These are phyloP conservation scores for Entomortierella beljakovae DNA, from an alignment of 192 early-diverging fungal species.

Conservation along the genomic window DNA sequence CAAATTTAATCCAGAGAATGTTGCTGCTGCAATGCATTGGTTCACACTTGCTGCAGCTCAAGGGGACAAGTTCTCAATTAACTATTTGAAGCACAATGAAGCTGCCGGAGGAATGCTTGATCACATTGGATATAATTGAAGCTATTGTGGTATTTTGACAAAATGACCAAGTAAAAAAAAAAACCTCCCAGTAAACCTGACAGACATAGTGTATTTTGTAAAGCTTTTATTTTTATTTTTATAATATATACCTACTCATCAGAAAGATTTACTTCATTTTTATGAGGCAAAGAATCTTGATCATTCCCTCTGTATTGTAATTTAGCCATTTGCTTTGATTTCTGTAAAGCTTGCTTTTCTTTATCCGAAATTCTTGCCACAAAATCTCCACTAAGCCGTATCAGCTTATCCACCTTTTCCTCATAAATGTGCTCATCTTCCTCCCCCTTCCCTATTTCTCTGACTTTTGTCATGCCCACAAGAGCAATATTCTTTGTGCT, in stretches of 20 bases:
- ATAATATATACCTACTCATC: too few species aligned
- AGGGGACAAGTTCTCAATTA: constrained; percentile 54
- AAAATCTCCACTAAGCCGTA: constrained; percentile 47
- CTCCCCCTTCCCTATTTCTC: background rate
- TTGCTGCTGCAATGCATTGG: constrained; percentile 58
- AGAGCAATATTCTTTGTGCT: constrained; percentile 85
- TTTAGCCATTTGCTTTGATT: constrained; percentile 38
- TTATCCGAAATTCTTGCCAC: constrained; percentile 65
- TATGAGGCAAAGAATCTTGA: background rate
- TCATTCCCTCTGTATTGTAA: background rate
- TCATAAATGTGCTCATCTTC: background rate
- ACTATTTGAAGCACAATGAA: constrained; percentile 54
- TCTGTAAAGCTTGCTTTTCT: constrained; percentile 60
- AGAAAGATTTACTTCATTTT: background rate
- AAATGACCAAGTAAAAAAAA: too few species aligned
- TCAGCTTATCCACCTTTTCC: constrained; percentile 12
- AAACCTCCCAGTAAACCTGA: too few species aligned
- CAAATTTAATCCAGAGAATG: constrained; percentile 55
- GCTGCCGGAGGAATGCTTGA: constrained; percentile 41
- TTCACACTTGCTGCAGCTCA: constrained; percentile 52
- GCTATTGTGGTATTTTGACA: background rate
- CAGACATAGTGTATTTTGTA: background rate
- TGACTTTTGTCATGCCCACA: constrained; percentile 63
- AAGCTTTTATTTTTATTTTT: too few species aligned
- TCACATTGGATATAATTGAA: background rate